Conservation (phyloP, 768 basidiomycete genomes). For the Rhizopogon vinicolor region DNA sequence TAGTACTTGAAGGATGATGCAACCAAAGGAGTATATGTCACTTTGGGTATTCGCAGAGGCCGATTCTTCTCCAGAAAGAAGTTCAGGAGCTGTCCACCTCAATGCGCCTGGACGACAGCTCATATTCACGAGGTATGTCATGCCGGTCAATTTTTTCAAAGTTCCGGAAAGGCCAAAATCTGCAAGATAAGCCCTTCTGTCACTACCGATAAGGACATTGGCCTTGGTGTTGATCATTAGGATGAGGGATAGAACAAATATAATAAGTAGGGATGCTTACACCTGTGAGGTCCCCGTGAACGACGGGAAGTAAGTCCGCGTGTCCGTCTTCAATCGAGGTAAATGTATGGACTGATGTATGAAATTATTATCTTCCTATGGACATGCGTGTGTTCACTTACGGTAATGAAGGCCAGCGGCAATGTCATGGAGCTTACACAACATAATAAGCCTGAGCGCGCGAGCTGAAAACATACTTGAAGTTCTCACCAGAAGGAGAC, state of each 20-base stretch:
- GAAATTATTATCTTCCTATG: too few species aligned
- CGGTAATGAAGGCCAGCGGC: too few species aligned
- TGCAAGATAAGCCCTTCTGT: constrained; percentile 33
- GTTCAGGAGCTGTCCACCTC: constrained; percentile 37
- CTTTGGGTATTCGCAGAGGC: constrained; percentile 8
- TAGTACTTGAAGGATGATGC: constrained; percentile 22
- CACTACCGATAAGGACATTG: constrained; percentile 30
- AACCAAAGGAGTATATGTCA: constrained; percentile 42
- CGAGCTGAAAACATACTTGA: too few species aligned
- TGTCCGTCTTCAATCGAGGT: neutral
- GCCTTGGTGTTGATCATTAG: neutral
- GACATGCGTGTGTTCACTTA: too few species aligned
- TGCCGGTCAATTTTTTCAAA: constrained; percentile 26
- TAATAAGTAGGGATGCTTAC: neutral
- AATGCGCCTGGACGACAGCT: constrained; percentile 19
- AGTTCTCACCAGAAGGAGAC: constrained; percentile 13
- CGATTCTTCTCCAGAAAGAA: constrained; percentile 5
- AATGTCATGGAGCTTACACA: too few species aligned
- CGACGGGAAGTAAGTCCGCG: neutral
- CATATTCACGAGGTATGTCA: constrained; percentile 4
- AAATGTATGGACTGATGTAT: neutral
- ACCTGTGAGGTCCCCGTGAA: constrained; percentile 6
- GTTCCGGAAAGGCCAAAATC: constrained; percentile 42
- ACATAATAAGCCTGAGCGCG: too few species aligned
- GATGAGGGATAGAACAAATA: neutral